Conservation (phyloP, 768 basidiomycete genomes). For the Lactarius akahatsu region DNA sequence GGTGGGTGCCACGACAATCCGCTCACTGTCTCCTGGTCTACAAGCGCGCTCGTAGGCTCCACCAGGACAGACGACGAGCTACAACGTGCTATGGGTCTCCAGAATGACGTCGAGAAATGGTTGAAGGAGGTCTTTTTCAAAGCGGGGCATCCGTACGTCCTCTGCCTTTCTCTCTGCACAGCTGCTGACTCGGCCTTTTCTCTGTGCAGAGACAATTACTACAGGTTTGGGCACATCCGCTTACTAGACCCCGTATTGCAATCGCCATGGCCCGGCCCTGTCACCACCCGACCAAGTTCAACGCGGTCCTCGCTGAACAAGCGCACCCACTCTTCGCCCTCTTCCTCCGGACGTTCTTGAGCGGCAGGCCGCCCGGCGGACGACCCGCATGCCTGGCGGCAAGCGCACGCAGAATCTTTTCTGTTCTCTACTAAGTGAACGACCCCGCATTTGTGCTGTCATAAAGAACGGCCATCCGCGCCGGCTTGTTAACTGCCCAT, state of each 20-base stretch:
- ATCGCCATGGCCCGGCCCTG: constrained; percentile 64
- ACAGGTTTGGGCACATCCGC: constrained; percentile 60
- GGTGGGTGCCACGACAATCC: no score
- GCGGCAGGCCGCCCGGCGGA: constrained; percentile 55
- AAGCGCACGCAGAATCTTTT: constrained; percentile 40
- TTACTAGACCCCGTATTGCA: constrained; percentile 56
- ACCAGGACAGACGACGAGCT: no score
- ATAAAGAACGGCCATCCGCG: constrained; percentile 67
- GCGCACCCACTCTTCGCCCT: no score
- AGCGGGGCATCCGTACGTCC: constrained; percentile 55
- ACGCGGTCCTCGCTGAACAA: constrained; percentile 63
- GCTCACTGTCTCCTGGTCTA: no score
- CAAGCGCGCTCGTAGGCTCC: no score
- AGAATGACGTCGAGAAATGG: no score
- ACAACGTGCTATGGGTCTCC: no score
- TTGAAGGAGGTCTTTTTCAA: no score
- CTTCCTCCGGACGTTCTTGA: constrained; percentile 73
- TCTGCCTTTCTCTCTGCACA: neutral
- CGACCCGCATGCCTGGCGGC: constrained; percentile 63
- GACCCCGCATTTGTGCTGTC: constrained; percentile 1
- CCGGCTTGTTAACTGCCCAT: constrained; percentile 75
- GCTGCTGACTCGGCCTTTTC: neutral
- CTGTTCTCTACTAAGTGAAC: constrained; percentile 19
- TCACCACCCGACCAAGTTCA: no score
- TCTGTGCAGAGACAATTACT: constrained; percentile 51